These are phyloP conservation scores for Colletotrichum paranaense DNA, from an alignment of 2,329 filamentous ascomycete genomes.

Conservation along the genomic window DNA sequence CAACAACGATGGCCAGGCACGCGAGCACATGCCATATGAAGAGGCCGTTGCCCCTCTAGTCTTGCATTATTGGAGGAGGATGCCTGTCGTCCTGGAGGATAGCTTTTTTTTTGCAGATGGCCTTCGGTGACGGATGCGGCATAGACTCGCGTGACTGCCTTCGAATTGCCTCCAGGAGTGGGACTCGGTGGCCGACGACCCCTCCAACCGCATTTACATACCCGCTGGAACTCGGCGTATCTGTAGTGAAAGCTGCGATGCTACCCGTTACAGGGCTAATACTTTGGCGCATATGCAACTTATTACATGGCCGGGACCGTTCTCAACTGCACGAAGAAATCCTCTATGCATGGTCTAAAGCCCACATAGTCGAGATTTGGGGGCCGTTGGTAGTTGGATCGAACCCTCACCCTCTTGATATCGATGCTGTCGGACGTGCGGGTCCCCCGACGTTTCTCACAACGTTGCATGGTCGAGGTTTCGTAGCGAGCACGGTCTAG, in stretches of 20 bases:
- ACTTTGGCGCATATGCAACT: conserved; percentile 11
- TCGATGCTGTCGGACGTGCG: background rate
- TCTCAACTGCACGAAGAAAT: background rate
- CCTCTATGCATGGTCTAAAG: background rate
- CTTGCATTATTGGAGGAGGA: background rate
- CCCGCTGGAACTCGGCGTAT: background rate
- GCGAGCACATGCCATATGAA: conserved; percentile 13
- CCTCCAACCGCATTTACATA: conserved; percentile 7
- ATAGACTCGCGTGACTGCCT: conserved; percentile 21
- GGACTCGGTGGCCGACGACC: conserved; percentile 9
- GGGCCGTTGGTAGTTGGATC: background rate
- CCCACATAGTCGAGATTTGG: background rate
- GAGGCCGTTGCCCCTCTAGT: background rate
- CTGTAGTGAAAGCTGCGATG: background rate
- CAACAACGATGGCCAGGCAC: background rate
- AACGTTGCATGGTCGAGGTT: background rate
- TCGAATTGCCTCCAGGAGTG: conserved; percentile 5
- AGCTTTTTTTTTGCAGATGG: background rate
- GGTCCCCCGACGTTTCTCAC: background rate
- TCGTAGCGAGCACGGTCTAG: background rate
- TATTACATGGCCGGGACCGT: background rate
- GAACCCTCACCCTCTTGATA: background rate
- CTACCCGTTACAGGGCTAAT: background rate
- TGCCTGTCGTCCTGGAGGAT: background rate
- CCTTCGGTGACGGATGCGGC: conserved; percentile 22